Base-by-base conservation (phyloP, 2,329 filamentous ascomycete genomes). In the Pseudogymnoascus pannorum region DNA sequence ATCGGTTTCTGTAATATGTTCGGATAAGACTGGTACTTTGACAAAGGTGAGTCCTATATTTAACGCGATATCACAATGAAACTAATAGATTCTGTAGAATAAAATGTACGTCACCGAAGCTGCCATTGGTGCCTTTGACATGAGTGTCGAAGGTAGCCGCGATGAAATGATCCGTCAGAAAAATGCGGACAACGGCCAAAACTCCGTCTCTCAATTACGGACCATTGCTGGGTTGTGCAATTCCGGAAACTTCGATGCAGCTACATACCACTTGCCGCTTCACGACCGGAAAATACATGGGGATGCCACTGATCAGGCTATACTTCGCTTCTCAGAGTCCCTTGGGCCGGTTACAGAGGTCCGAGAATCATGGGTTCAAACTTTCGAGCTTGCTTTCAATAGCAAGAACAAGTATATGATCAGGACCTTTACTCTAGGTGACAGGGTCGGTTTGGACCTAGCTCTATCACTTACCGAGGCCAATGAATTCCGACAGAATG, bases 321-420 rank as follows among this genome's bases (percentile, higher is more conserved):
- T 92, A 31, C 77, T 92, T 5, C 81, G 88, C 60, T 87, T 92
- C 61, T 85, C 87, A 0, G 87, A 92, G 71, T 76, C 76, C 2
- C 77, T 92, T 54, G 81, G 81, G 0, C 75, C 82, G 0, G 83
- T 89, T 0, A 73, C 79, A 0, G 80, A 87, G 58, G 74, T 88
- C 4, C 81, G 85, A 6, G 77, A 78, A 12, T 77, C 80, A 64
- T 91, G 87, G 87, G 80, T 81, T 59, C 85, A 82, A 59, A 79
- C 82, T 1, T 91, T 85, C 66, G 84, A 88, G 60, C 76, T 90
- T 26, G 83, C 87, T 0, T 92, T 92, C 72, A 92, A 92, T 75
- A 90, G 87, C 74, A 90, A 90, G 77, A 92, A 91, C 75, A 92
- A 92, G 73, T 92, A 86, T 70, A 92, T 91, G 84, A 82, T 92